A percentile compares a stretch with the other conserved stretches of the same genome.
phyloP scores from a whole-genome alignment of 2,329 filamentous ascomycete genomes.

The Talaromyces sp. region DNA sequence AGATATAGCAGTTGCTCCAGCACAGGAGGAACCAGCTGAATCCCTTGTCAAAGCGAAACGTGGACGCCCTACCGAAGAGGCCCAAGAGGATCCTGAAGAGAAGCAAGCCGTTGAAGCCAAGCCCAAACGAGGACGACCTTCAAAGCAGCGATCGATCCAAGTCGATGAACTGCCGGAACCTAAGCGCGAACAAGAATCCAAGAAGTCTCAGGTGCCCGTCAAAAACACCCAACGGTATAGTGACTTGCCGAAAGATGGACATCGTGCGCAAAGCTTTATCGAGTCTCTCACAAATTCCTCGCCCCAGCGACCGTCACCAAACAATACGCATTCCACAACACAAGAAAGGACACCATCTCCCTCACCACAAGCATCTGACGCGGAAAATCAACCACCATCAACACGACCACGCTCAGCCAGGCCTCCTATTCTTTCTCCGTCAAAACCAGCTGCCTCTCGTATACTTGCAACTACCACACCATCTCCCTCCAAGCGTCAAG shows the following conservation, averaged over 20 bases:
- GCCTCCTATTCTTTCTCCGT: slow-evolving; percentile 35
- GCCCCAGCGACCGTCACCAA: slow-evolving; percentile 19
- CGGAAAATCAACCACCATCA: slow-evolving; percentile 75
- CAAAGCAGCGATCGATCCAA: slow-evolving; percentile 16
- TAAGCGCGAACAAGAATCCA: background rate
- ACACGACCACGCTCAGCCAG: slow-evolving; percentile 56
- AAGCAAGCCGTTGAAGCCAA: slow-evolving; percentile 10
- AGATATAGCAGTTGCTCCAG: slow-evolving; percentile 13
- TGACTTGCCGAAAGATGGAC: slow-evolving; percentile 38
- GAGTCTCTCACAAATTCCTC: slow-evolving; percentile 27
- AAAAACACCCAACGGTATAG: slow-evolving; percentile 40
- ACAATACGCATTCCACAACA: slow-evolving; percentile 16
- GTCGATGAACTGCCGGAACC: background rate
- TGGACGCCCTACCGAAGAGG: slow-evolving; percentile 10
- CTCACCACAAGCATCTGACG: slow-evolving; percentile 74
- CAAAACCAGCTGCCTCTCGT: slow-evolving; percentile 38
- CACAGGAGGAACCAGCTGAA: slow-evolving; percentile 9
- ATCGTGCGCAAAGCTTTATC: slow-evolving; percentile 33
- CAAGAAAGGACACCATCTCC: slow-evolving; percentile 58
- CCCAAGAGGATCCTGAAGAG: background rate
- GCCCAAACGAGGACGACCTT: slow-evolving; percentile 14
- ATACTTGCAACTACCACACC: slow-evolving; percentile 47
- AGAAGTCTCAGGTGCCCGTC: slow-evolving; percentile 31
- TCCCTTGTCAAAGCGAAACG: slow-evolving; percentile 5
- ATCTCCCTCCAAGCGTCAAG: slow-evolving; percentile 64